Base-by-base conservation (phyloP, 495 filamentous ascomycete genomes). In the Neurospora africana region DNA sequence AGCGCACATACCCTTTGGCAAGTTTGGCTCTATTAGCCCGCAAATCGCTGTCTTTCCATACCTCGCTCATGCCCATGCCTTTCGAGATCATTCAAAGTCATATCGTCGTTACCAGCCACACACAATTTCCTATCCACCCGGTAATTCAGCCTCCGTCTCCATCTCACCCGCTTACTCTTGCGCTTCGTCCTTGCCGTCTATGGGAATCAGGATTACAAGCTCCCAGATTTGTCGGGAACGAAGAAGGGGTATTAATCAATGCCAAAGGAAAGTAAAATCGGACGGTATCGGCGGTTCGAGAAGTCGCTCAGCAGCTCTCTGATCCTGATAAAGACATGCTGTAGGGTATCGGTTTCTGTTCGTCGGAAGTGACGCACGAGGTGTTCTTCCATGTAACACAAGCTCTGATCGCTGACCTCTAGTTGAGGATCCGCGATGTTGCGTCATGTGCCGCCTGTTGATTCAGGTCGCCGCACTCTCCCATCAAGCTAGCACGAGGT, bases 231-330 rank as follows among this genome's bases (percentile, higher is more conserved):
- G 53, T 35, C 53, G 53, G 53, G 53, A 65, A 65, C 53, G 53
- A 65, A 65, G 53, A 65, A 65, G 53, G 53, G 53, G 53, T 65
- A 65, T 65, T 65, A 65, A 65, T 65, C 53, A 65, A 65, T 65
- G 53, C 53, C 53, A 65, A 61, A 65, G 53, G 53, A 65, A 65
- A 65, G 33, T 65, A 30, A 65, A 65, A 65, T 65, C 53, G 53
- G 53, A 65, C 53, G 53, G 27, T 65, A 65, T 65, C 53, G 53
- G 53, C 23, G 27, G 53, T 65, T 65, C 53, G 6, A 65, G 27
- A 65, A 65, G 53, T 65, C 53, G 53, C 53, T 65, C 53, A 65
- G 53, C 53, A 30, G 53, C 53, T 65, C 53, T 33, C 53, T 65
- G 53, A 65, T 65, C 53, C 13, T 17, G 53, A 65, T 15, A 65